phyloP scores from a whole-genome alignment of 306 rosid species.

The Pterocarpus macrocarpus region DNA sequence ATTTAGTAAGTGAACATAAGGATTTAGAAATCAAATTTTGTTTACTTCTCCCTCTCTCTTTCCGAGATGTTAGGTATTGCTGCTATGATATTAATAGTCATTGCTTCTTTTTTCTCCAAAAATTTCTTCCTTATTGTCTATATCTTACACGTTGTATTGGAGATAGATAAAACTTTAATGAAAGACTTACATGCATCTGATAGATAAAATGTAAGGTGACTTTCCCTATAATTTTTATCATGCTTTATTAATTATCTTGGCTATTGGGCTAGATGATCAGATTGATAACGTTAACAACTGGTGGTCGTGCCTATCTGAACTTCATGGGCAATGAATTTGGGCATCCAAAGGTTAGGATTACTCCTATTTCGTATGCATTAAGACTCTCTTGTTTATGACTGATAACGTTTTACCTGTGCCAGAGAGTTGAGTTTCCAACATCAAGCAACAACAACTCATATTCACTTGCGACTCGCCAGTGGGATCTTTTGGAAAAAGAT shows the following conservation, averaged over 20 bases:
- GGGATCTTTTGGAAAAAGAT: conserved; percentile 79
- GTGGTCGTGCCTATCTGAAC: conserved; percentile 87
- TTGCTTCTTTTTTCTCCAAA: not conserved
- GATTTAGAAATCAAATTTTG: conserved; percentile 7
- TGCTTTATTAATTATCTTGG: conserved; percentile 35
- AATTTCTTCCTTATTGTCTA: conserved; percentile 2
- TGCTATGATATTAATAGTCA: conserved; percentile 1
- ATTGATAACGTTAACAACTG: conserved; percentile 78
- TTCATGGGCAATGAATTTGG: conserved; percentile 99
- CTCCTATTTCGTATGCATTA: conserved; percentile 25
- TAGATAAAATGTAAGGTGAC: not conserved
- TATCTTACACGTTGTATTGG: conserved; percentile 13
- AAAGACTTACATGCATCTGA: conserved; percentile 15
- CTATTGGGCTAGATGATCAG: conserved; percentile 75
- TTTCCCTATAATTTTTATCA: conserved; percentile 30
- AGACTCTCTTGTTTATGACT: conserved; percentile 32
- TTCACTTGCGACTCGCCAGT: conserved; percentile 80
- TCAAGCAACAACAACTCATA: conserved; percentile 83
- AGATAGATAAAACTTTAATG: not conserved
- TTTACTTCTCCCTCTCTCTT: not conserved
- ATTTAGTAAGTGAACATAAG: conserved; percentile 24
- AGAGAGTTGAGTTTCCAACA: conserved; percentile 94
- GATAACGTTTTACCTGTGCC: conserved; percentile 52
- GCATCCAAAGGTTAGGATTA: conserved; percentile 82
- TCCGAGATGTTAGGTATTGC: not conserved